Evolutionary conservation across 1,284 basidiomycete genomes (phyloP).

Genomic region (Ceratobasidium papillatum): DNA sequence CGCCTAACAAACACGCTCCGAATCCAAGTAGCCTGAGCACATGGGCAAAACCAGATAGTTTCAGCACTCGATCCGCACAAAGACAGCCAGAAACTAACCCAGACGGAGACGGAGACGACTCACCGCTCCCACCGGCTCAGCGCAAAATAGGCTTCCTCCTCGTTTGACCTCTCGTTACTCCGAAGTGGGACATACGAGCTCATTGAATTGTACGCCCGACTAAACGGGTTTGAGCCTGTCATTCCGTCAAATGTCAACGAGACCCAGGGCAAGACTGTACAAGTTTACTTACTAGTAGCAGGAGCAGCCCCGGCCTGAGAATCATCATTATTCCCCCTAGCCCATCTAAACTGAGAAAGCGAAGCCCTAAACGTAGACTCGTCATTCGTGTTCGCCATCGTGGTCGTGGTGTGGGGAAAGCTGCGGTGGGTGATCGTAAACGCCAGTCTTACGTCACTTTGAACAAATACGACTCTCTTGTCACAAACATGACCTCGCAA

Average conservation of each 20-base stretch:
- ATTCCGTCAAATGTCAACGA: constrained; percentile 67
- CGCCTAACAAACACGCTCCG: constrained; percentile 87
- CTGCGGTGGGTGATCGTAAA: neutral
- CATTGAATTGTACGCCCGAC: constrained; percentile 50
- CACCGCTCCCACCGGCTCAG: constrained; percentile 90
- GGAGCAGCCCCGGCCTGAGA: constrained; percentile 59
- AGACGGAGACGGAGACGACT: constrained; percentile 46
- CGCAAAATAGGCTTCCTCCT: constrained; percentile 97
- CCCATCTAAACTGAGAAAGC: constrained; percentile 77
- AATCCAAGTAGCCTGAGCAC: constrained; percentile 85
- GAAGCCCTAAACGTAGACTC: constrained; percentile 42
- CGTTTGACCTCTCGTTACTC: constrained; percentile 75
- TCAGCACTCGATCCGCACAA: neutral
- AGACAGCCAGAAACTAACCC: constrained; percentile 21
- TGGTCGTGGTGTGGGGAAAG: neutral
- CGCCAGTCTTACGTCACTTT: neutral
- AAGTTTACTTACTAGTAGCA: constrained; percentile 46
- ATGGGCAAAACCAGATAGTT: neutral
- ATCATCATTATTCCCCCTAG: constrained; percentile 76
- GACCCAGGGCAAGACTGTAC: constrained; percentile 51
- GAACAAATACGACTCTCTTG: neutral
- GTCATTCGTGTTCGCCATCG: constrained; percentile 23
- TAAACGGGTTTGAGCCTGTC: constrained; percentile 65
- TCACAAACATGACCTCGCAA: too few species aligned
- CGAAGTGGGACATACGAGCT: constrained; percentile 90